Percentiles rank a stretch among this genome's conserved stretches.
phyloP scores from a whole-genome alignment of 768 basidiomycete species.

The Russula brevipes region DNA sequence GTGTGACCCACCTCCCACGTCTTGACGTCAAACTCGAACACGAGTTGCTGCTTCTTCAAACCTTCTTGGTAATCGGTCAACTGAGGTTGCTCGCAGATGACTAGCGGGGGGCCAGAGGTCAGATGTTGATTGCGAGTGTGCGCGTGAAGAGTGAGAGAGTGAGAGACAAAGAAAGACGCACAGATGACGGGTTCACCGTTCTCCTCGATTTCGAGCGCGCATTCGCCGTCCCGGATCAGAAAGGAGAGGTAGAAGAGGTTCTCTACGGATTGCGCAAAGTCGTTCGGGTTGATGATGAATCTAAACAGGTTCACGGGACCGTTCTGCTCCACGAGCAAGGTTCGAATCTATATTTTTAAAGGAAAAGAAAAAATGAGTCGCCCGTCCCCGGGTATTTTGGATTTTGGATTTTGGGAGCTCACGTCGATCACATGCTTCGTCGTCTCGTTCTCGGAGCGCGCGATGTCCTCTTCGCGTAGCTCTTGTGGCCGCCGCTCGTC shows the following conservation, averaged over 20 bases:
- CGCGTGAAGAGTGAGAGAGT: no score
- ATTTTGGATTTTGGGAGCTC: conserved; percentile 26
- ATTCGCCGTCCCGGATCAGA: conserved; percentile 80
- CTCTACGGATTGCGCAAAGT: conserved; percentile 92
- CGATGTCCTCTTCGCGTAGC: conserved; percentile 76
- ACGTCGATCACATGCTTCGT: conserved; percentile 79
- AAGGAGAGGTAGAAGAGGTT: conserved; percentile 96
- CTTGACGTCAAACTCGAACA: conserved; percentile 87
- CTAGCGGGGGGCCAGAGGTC: conserved; percentile 34
- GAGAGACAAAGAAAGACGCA: conserved; percentile 35
- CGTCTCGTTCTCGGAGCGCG: conserved; percentile 81
- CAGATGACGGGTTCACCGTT: conserved; percentile 74
- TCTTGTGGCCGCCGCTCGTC: conserved; percentile 72
- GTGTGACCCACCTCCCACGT: conserved; percentile 68
- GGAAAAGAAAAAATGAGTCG: no score
- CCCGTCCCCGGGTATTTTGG: no score
- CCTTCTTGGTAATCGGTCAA: conserved; percentile 59
- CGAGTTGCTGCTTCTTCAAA: conserved; percentile 73
- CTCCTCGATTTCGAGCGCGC: conserved; percentile 61
- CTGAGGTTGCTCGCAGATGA: conserved; percentile 56
- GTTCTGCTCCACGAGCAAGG: conserved; percentile 47
- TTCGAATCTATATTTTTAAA: conserved; percentile 50
- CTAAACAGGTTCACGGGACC: conserved; percentile 70
- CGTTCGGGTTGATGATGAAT: conserved; percentile 84
- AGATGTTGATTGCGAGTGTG: not conserved